phyloP scores from a whole-genome alignment of 2,329 filamentous ascomycete species.

The Nemania sp. region DNA sequence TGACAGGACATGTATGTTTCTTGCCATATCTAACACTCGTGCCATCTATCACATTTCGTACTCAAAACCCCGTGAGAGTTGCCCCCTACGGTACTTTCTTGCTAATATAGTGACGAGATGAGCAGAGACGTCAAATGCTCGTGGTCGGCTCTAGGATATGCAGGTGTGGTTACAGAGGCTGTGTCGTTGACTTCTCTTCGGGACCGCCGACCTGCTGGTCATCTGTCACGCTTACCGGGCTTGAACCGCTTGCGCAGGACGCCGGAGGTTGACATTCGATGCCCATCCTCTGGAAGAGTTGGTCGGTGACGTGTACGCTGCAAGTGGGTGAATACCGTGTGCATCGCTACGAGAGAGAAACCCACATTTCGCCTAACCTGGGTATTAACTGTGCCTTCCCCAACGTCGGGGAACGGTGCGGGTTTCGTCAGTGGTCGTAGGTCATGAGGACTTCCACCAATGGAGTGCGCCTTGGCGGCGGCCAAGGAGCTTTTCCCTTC shows the following conservation, averaged over 20 bases:
- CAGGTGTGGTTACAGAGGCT: slow-evolving; percentile 24
- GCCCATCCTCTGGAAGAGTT: slow-evolving; percentile 6
- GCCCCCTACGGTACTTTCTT: background rate
- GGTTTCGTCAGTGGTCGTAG: slow-evolving; percentile 9
- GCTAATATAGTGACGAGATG: slow-evolving; percentile 3
- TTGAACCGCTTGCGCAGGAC: slow-evolving; percentile 5
- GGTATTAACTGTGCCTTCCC: background rate
- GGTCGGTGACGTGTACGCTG: slow-evolving; percentile 26
- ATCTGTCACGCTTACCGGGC: slow-evolving; percentile 16
- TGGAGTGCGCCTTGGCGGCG: slow-evolving; percentile 19
- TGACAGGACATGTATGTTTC: background rate
- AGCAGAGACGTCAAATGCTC: slow-evolving; percentile 10
- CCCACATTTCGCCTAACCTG: slow-evolving; percentile 4
- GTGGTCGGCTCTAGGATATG: slow-evolving; percentile 16
- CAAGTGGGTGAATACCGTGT: slow-evolving; percentile 19
- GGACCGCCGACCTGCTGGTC: slow-evolving; percentile 15
- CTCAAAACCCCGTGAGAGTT: background rate
- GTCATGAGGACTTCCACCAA: slow-evolving; percentile 11
- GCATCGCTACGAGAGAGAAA: slow-evolving; percentile 14
- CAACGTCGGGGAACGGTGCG: slow-evolving; percentile 2
- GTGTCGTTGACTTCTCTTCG: slow-evolving; percentile 18
- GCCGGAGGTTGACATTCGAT: slow-evolving; percentile 12
- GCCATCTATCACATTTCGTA: slow-evolving; percentile 13
- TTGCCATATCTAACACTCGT: background rate
- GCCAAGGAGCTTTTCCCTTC: slow-evolving; percentile 14